These are phyloP conservation scores for Penicillium decumbens DNA, from an alignment of 2,329 filamentous ascomycete species.

Conservation along the genomic window DNA sequence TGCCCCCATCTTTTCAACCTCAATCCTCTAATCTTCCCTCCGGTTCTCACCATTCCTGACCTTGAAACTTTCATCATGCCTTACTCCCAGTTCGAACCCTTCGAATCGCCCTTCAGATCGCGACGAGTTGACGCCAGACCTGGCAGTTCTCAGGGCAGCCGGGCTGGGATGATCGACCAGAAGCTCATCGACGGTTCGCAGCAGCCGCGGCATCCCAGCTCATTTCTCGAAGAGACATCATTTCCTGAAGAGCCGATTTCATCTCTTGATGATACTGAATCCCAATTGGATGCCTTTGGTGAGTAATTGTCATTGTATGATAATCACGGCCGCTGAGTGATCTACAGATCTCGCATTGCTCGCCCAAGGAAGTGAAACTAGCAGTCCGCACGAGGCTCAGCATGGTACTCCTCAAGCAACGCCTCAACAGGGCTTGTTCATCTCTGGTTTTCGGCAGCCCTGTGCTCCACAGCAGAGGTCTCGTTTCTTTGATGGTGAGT, in stretches of 20 bases:
- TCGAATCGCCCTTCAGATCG: constrained; percentile 8
- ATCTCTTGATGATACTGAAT: constrained; percentile 20
- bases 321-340: neutral
- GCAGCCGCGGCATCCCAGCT: constrained; percentile 4
- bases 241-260: neutral
- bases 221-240: neutral
- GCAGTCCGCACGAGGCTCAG: neutral
- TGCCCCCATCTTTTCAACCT: neutral
- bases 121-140: constrained; percentile 5
- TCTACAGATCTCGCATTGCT: constrained; percentile 37
- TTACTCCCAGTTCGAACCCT: constrained; percentile 8
- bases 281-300: constrained; percentile 51
- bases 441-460: neutral
- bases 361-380: constrained; percentile 26
- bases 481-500: constrained; percentile 31
- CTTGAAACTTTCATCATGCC: constrained; percentile 13
- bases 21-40: neutral
- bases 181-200: constrained; percentile 24
- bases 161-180: constrained; percentile 19
- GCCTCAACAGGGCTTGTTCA: neutral
- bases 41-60: neutral
- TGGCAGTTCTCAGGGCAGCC: constrained; percentile 7
- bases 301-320: constrained; percentile 11
- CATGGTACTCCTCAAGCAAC: constrained; percentile 1
- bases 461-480: constrained; percentile 19